These are phyloP conservation scores for Dendryphion nanum DNA, from an alignment of 2,329 filamentous ascomycete species.

Conservation along the genomic window DNA sequence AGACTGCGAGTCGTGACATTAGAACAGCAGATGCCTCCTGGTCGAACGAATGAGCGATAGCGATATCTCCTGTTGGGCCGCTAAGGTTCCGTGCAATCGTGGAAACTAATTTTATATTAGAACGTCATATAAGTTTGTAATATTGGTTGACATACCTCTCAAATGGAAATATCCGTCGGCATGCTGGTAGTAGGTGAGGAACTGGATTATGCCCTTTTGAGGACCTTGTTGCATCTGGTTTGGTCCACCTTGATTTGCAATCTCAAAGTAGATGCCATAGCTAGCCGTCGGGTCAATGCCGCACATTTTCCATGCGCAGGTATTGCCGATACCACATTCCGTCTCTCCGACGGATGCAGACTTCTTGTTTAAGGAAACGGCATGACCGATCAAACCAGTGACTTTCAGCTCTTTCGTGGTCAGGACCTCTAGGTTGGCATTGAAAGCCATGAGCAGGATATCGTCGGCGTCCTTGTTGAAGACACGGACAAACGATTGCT, in stretches of 20 bases:
- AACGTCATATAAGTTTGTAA: too few species aligned
- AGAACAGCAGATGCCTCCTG: slow-evolving; percentile 96
- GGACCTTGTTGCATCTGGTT: slow-evolving; percentile 80
- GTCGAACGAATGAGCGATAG: slow-evolving; percentile 95
- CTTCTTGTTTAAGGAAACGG: slow-evolving; percentile 96
- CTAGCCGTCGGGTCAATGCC: slow-evolving; percentile 92
- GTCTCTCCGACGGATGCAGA: slow-evolving; percentile 96
- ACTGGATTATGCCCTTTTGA: slow-evolving; percentile 95
- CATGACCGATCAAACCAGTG: slow-evolving; percentile 93
- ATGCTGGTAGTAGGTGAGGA: slow-evolving; percentile 98
- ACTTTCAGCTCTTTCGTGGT: slow-evolving; percentile 99
- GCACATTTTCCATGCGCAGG: slow-evolving; percentile 99
- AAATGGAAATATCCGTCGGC: slow-evolving; percentile 95
- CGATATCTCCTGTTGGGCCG: slow-evolving; percentile 89
- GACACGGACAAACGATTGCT: slow-evolving; percentile 93
- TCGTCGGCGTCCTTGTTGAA: slow-evolving; percentile 97
- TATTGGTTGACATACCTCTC: slow-evolving; percentile 48
- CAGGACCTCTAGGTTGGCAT: slow-evolving; percentile 89
- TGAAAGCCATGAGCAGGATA: slow-evolving; percentile 97
- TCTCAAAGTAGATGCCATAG: slow-evolving; percentile 97
- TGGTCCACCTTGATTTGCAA: slow-evolving; percentile 88
- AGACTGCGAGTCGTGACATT: slow-evolving; percentile 98
- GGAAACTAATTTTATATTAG: slow-evolving; percentile 62
- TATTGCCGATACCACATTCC: slow-evolving; percentile 97
- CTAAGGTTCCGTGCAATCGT: slow-evolving; percentile 89